Evolutionary conservation across 163 green algal genomes (phyloP), one percentile per base, ranked within the genome.

Genomic region (Chlamydomonas reinhardtii): DNA sequence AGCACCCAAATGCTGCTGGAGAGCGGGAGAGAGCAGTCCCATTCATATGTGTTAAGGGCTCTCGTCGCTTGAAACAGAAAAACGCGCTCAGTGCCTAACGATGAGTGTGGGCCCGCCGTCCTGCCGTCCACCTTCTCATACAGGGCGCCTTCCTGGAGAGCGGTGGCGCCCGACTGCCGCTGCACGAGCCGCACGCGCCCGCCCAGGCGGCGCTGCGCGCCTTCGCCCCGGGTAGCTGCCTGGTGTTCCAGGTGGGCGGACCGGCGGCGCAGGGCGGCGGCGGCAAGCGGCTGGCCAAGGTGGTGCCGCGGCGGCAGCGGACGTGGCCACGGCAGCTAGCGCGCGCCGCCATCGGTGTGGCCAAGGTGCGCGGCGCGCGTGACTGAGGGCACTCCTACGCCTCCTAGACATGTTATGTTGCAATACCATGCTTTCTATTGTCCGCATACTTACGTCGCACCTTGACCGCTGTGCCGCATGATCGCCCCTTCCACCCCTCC

Each of bases 171-270:
- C 56, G 48, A 16, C 34, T 86, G 19, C 80, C 80, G 24, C 56
- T 86, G 35, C 22, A 70, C n/a, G 35, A 86, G 34, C 80, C 54
- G 8, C 25, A 73, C 52, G 76, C 70, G 29, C 54, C 70, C 70
- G 80, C 54, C 27, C 34, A 19, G 4, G 70, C 65, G 52, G 70
- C 59, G 6, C 80, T 86, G 16, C 52, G 80, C 24, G 76, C 27
- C 34, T 79, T 86, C 70, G 27, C 70, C 17, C 3, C 70, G 15
- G 56, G 2, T 29, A 6, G 27, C 16, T 22, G 22, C 0, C 27
- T 86, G 34, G 31, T 17, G 15, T 74, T 80, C 22, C 54, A 69
- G 43, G 20, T 79, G 5, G 20, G 56, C 31, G 32, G 20, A 16
- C n/a, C 39, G 20, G 52, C 19, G 2, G 54, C n/a, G 24, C 0